These are phyloP conservation scores for Phascolomyces articulosus DNA, from an alignment of 371 early-diverging fungal species.

Conservation along the genomic window DNA sequence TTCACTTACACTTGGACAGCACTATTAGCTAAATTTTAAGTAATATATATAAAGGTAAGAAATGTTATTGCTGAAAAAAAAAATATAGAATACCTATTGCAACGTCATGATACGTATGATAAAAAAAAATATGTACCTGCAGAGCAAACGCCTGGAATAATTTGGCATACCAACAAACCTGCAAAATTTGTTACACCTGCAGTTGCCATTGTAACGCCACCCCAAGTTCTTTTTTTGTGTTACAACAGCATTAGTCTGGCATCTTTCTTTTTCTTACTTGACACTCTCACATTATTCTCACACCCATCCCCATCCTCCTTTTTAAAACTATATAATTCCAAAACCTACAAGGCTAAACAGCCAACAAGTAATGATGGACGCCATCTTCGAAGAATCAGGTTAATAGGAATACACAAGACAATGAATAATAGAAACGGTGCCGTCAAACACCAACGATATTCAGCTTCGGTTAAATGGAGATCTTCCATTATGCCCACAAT, in stretches of 20 bases:
- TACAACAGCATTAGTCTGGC: too few relatives aligned
- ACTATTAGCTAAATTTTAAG: neutral
- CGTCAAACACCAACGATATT: slow-evolving; percentile 22
- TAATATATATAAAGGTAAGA: neutral
- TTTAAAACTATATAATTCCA: neutral
- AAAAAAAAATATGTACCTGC: slow-evolving; percentile 7
- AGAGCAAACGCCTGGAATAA: slow-evolving; percentile 22
- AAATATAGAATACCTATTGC: neutral
- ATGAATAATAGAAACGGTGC: slow-evolving; percentile 24
- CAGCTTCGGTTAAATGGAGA: slow-evolving; percentile 20
- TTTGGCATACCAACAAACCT: slow-evolving; percentile 6
- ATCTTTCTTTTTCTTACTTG: neutral
- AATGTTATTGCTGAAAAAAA: neutral
- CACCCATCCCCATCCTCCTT: neutral
- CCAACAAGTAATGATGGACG: slow-evolving; percentile 13
- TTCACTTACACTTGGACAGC: slow-evolving; percentile 10
- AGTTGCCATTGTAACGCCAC: slow-evolving; percentile 21
- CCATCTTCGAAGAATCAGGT: slow-evolving; percentile 32
- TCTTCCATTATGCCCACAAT: slow-evolving; percentile 33
- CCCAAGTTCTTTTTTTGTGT: slow-evolving; percentile 30
- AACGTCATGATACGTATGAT: neutral
- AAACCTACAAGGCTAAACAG: slow-evolving; percentile 24
- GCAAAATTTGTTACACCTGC: slow-evolving; percentile 24
- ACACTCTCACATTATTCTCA: neutral
- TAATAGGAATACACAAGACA: slow-evolving; percentile 36